Base-by-base conservation (phyloP, 1,139 yeast species). In the Kazachstania sp. region DNA sequence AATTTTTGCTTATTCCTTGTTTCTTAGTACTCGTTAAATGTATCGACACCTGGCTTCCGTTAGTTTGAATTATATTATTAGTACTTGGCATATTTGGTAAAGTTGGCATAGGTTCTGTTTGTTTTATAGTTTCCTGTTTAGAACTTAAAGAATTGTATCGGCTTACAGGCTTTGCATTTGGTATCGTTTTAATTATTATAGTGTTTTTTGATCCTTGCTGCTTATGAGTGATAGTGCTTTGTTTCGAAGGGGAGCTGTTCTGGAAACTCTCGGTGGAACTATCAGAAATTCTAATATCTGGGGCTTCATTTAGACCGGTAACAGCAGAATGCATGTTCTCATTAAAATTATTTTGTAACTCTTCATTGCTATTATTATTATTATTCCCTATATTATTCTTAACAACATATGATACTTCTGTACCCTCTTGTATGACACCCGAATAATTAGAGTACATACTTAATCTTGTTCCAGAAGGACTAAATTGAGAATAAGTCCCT, bases 371-470 rank as follows among this genome's bases (percentile, higher is more conserved):
- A 32, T 32, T 32, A 5, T 32, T 13, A 15, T n/a, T 32, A n/a
- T 32, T 18, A 9, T 16, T 36, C 4, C 23, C 28, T 11, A n/a
- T 23, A 23, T 37, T 30, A 44, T 52, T 55, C 30, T 54, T 49
- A 4, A 69, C 71, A 3, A 72, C 66, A 44, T 67, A 71, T 29
- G 69, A 67, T 2, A 72, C 68, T 8, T 71, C 68, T 32, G 71
- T 70, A 7, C 71, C 76, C 48, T 72, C 71, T 28, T 73, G 76
- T 11, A 73, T 67, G 18, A 71, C 63, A 9, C 75, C 76, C 0
- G 76, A 68, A 54, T 74, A 74, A 30, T 69, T 70, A 0, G 77
- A 73, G 40, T 71, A 52, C 51, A 69, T 56, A 5, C 78, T 73
- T 15, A 63, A 56, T 54, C 77, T 61, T 39, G 67, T 67, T 3